Conservation (phyloP, 1,139 yeast genomes). For the Yamadazyma oceani region DNA sequence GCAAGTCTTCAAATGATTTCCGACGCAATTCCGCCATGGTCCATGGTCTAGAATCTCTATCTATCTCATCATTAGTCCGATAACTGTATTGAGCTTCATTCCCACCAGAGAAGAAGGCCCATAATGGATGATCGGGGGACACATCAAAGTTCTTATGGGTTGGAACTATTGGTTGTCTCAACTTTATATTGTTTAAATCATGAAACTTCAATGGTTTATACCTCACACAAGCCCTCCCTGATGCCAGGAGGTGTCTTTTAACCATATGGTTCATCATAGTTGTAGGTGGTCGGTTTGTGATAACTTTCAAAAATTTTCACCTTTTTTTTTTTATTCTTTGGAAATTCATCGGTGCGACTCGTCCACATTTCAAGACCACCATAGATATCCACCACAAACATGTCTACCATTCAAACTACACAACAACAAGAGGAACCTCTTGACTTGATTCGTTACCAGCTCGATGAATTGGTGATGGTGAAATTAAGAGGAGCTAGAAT, state of each 20-base stretch:
- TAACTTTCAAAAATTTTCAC: not conserved
- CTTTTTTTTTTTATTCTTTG: not conserved
- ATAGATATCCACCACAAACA: conserved; percentile 11
- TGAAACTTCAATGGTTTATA: conserved; percentile 30
- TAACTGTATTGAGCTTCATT: conserved; percentile 48
- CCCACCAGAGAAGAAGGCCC: conserved; percentile 83
- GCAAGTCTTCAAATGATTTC: conserved; percentile 89
- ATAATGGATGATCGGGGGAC: conserved; percentile 85
- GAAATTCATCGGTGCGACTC: not conserved
- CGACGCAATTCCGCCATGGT: conserved; percentile 82
- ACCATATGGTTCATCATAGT: conserved; percentile 6
- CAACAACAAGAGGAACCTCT: conserved; percentile 62
- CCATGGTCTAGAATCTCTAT: conserved; percentile 75
- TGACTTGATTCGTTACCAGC: conserved; percentile 79
- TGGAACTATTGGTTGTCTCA: conserved; percentile 87
- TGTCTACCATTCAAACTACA: conserved; percentile 38
- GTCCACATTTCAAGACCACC: not conserved
- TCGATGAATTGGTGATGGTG: conserved; percentile 85
- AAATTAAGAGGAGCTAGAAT: conserved; percentile 97
- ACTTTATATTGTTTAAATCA: conserved; percentile 33
- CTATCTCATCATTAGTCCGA: conserved; percentile 59
- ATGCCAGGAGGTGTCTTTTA: conserved; percentile 21
- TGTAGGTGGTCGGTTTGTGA: not conserved
- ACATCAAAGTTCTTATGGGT: conserved; percentile 70
- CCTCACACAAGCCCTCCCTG: conserved; percentile 20